phyloP scores from a whole-genome alignment of 257 asterid genomes.

The Agastache rugosa region DNA sequence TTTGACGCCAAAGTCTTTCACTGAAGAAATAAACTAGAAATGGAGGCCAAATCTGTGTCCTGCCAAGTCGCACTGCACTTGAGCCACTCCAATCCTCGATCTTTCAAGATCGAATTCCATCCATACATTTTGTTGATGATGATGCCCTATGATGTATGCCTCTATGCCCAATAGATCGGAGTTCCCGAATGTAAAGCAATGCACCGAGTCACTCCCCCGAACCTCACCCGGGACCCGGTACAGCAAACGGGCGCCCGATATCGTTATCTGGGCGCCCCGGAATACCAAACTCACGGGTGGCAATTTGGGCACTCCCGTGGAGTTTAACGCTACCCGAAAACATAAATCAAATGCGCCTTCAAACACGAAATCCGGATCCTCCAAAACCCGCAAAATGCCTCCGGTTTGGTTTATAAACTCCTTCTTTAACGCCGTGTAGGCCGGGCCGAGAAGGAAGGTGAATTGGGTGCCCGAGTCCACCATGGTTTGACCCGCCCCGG shows the following conservation, averaged over 20 bases:
- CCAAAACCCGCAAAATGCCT: constrained; percentile 51
- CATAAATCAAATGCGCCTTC: constrained; percentile 91
- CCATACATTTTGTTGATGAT: constrained; percentile 86
- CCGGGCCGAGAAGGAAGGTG: constrained; percentile 88
- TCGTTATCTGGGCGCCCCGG: constrained; percentile 69
- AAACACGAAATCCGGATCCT: constrained; percentile 78
- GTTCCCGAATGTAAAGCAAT: constrained; percentile 87
- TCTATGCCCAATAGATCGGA: constrained; percentile 70
- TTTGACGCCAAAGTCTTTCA: background rate
- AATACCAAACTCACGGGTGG: constrained; percentile 76
- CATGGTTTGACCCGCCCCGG: constrained; percentile 98
- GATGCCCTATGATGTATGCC: constrained; percentile 80
- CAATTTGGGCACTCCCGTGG: constrained; percentile 48
- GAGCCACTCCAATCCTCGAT: constrained; percentile 78
- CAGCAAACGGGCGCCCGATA: constrained; percentile 54
- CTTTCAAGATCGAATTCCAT: constrained; percentile 78
- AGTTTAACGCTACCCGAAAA: constrained; percentile 47
- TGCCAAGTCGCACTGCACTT: constrained; percentile 61
- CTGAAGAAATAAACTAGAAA: too few species aligned
- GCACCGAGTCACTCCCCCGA: constrained; percentile 61
- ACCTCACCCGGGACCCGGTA: constrained; percentile 67
- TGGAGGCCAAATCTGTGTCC: constrained; percentile 62
- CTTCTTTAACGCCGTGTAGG: constrained; percentile 57
- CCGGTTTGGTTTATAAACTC: constrained; percentile 66
- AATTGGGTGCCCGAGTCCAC: constrained; percentile 97